Conservation (phyloP, 2,329 filamentous ascomycete genomes). For the Aspergillus thermomutatus region DNA sequence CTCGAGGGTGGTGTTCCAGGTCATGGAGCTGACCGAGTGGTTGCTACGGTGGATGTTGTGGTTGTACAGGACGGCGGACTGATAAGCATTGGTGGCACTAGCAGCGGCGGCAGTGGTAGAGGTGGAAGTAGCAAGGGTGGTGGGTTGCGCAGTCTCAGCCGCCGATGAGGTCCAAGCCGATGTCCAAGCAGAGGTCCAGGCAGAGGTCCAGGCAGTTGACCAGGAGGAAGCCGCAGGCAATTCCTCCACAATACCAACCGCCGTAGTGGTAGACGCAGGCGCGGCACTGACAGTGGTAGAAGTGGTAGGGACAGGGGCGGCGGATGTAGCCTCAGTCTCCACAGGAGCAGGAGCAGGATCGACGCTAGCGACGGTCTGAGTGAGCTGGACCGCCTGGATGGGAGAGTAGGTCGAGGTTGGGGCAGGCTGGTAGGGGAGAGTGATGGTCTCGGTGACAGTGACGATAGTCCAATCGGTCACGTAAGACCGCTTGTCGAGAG, state of each 20-base stretch:
- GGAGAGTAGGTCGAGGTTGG: conserved; percentile 9
- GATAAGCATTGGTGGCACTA: conserved; percentile 13
- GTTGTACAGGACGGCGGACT: conserved; percentile 52
- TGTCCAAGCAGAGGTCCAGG: conserved; percentile 11
- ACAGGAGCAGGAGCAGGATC: background rate
- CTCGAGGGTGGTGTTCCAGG: conserved; percentile 65
- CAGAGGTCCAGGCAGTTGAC: conserved; percentile 9
- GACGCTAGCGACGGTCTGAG: conserved; percentile 1
- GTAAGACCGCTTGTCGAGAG: conserved; percentile 33
- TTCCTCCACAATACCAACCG: background rate
- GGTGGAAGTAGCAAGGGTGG: conserved; percentile 13
- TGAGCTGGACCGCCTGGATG: conserved; percentile 1
- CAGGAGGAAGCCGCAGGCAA: background rate
- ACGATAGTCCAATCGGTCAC: conserved; percentile 36
- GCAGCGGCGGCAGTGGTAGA: conserved; percentile 14
- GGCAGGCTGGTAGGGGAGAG: conserved; percentile 14
- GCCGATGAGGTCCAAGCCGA: conserved; percentile 1
- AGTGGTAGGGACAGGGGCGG: background rate
- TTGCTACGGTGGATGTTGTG: conserved; percentile 87
- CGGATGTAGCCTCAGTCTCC: conserved; percentile 2
- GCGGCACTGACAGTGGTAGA: background rate
- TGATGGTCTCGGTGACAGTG: conserved; percentile 37
- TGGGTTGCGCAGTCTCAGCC: conserved; percentile 1
- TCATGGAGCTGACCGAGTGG: conserved; percentile 65
- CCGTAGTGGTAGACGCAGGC: background rate